Base-by-base conservation (phyloP, 2,329 filamentous ascomycete species). In the Dactylellina leptospora region DNA sequence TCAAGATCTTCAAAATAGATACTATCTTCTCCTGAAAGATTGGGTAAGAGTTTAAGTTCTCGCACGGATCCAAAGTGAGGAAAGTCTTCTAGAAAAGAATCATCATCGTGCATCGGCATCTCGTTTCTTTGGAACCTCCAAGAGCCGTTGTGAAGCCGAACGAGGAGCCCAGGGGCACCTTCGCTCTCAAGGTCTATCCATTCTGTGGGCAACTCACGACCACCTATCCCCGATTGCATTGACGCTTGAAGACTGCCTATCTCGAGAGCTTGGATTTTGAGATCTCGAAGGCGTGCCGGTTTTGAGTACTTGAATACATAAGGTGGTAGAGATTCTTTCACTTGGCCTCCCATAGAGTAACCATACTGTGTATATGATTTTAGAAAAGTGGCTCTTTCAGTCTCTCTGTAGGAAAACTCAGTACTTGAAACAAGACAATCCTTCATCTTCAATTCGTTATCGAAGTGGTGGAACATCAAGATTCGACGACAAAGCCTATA, bases 401-500 rank as follows among this genome's bases (percentile, higher is more conserved):
- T n/a, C n/a, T n/a, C n/a, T n/a, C n/a, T n/a, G n/a, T n/a, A n/a
- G n/a, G n/a, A n/a, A n/a, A n/a, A n/a, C n/a, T n/a, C n/a, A n/a
- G n/a, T n/a, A n/a, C n/a, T n/a, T n/a, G n/a, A n/a, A n/a, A 64
- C 50, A 2, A 64, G 60, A 23, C 38, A 74, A 45, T 77, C 74
- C 8, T 38, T 16, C 22, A 16, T 13, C 1, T 50, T 70, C 0
- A 75, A 58, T 30, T 78, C 66, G 8, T 76, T 66, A 1, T 73
- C 74, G 28, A 81, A 78, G 53, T 78, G 76, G 68, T 81, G 79
- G 53, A 80, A 80, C 76, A 79, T 78, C 0, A 80, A 75, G 13
- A 80, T 53, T 1, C 79, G 61, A 5, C 48, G 62, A 56, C 79
- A 80, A 0, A 79, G 75, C 0, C 79, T 75, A 51, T 78, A 78